phyloP scores from a whole-genome alignment of 2,329 filamentous ascomycete genomes.

The Colletotrichum sp. region DNA sequence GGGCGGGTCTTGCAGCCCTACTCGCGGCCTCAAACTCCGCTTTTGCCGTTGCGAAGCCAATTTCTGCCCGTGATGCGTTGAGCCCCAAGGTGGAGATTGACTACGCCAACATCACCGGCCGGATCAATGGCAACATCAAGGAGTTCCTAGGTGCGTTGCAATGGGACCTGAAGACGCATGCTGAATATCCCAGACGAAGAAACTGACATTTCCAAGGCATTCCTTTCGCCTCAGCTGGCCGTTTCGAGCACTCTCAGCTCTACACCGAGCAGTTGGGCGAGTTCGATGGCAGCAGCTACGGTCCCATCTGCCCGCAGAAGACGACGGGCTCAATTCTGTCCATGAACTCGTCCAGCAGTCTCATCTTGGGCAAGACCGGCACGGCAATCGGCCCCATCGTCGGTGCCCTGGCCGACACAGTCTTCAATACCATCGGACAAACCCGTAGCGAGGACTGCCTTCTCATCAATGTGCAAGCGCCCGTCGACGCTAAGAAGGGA shows the following conservation, averaged over 20 bases:
- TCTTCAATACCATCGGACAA: neutral
- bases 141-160: neutral
- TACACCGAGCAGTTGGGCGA: neutral
- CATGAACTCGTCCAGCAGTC: neutral
- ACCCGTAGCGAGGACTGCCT: conserved; percentile 54
- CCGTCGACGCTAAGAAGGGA: conserved; percentile 41
- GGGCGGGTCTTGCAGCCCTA: neutral
- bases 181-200: rapidly evolving
- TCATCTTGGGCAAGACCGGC: neutral
- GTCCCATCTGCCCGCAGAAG: conserved; percentile 5
- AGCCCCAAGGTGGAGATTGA: neutral
- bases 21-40: neutral
- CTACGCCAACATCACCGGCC: neutral
- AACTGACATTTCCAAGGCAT: neutral
- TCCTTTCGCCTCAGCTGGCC: conserved; percentile 1
- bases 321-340: neutral
- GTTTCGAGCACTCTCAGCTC: conserved; percentile 3
- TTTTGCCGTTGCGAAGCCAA: neutral
- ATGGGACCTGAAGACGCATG: rapidly evolving
- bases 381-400: neutral
- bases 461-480: conserved; percentile 52
- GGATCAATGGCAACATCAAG: neutral
- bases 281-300: neutral
- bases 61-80: neutral
- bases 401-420: neutral